A percentile compares a stretch with the other conserved stretches of the same genome.
Conservation (phyloP, 2,329 filamentous ascomycete genomes). For the Beauveria australis region DNA sequence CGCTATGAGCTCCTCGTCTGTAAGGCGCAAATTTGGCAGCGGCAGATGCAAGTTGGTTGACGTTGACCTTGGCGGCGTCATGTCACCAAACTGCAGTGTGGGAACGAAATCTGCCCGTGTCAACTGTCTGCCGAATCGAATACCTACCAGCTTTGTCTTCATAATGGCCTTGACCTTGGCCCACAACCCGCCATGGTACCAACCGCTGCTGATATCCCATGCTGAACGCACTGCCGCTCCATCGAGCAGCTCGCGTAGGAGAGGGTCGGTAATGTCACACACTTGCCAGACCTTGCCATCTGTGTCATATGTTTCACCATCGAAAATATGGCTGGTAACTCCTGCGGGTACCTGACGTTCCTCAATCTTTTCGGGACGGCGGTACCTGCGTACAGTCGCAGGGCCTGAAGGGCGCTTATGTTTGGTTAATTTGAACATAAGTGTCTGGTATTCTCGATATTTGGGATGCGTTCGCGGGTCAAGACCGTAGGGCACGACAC, state of each 20-base stretch:
- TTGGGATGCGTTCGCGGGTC: conserved; percentile 73
- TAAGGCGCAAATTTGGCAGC: conserved; percentile 27
- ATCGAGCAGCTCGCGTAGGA: conserved; percentile 59
- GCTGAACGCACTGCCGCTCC: conserved; percentile 48
- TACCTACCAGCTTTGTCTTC: conserved; percentile 71
- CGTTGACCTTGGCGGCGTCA: conserved; percentile 24
- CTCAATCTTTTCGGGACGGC: conserved; percentile 25
- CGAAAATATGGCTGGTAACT: conserved; percentile 65
- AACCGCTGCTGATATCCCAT: conserved; percentile 65
- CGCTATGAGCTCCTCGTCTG: conserved; percentile 26
- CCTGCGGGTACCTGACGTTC: conserved; percentile 23
- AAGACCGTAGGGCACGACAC: conserved; percentile 74
- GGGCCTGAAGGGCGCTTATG: conserved; percentile 36
- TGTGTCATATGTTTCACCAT: conserved; percentile 62
- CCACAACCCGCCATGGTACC: conserved; percentile 75
- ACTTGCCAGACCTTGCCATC: conserved; percentile 93
- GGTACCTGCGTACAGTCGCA: conserved; percentile 19
- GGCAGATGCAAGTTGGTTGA: conserved; percentile 26
- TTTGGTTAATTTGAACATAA: conserved; percentile 70
- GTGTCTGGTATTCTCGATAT: conserved; percentile 77
- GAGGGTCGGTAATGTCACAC: conserved; percentile 80
- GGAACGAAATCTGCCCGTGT: conserved; percentile 28
- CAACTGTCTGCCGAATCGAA: conserved; percentile 48
- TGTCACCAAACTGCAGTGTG: conserved; percentile 27
- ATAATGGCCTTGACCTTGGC: conserved; percentile 80